Conservation (phyloP, 2,329 filamentous ascomycete genomes). For the Endocalyx cinctus region DNA sequence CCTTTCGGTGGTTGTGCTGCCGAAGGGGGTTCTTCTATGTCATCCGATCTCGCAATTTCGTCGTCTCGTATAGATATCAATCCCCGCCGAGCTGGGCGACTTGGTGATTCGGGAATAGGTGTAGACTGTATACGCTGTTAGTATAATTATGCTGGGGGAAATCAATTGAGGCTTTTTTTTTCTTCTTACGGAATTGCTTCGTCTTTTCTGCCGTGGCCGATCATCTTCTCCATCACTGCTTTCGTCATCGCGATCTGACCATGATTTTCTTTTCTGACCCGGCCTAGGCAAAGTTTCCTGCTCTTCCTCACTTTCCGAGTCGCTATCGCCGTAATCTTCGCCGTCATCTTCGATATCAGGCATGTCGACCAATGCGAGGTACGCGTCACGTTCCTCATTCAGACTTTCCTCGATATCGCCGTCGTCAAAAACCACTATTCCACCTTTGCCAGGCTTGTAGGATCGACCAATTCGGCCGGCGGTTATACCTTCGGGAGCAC, state of each 20-base stretch:
- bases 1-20: constrained; percentile 55
- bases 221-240: constrained; percentile 70
- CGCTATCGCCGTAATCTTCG: constrained; percentile 55
- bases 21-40: constrained; percentile 49
- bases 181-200: constrained; percentile 78
- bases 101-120: constrained; percentile 61
- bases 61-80: constrained; percentile 51
- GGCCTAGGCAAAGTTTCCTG: constrained; percentile 45
- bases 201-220: constrained; percentile 71
- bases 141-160: too few species aligned
- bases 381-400: constrained; percentile 69
- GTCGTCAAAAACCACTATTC: constrained; percentile 92
- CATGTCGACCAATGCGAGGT: constrained; percentile 83
- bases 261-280: constrained; percentile 75
- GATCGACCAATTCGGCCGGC: constrained; percentile 66
- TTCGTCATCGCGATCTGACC: constrained; percentile 65
- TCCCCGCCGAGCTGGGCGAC: constrained; percentile 55
- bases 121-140: constrained; percentile 46
- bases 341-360: constrained; percentile 77
- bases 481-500: constrained; percentile 61
- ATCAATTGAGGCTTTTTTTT: too few species aligned
- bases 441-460: constrained; percentile 76
- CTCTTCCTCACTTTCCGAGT: constrained; percentile 53
- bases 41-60: constrained; percentile 42
- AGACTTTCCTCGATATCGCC: constrained; percentile 90